Evolutionary conservation across 345 rosid species (phyloP).

Genomic region (Eucalyptus curtisii): DNA sequence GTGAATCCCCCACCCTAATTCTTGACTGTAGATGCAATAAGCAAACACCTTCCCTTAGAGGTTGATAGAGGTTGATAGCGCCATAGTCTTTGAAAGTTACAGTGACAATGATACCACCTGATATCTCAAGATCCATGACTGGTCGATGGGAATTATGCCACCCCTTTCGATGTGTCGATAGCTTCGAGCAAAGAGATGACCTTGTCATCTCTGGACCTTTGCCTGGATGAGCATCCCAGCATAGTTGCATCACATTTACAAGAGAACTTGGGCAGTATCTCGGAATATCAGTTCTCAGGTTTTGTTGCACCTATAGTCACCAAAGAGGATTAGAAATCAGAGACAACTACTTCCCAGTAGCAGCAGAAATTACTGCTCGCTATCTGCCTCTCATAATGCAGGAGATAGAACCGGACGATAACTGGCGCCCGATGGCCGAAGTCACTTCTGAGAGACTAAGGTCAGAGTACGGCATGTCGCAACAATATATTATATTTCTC

Average conservation of each 20-base stretch:
- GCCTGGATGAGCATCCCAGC: constrained; percentile 95
- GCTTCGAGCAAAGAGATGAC: constrained; percentile 84
- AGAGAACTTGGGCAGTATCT: constrained; percentile 89
- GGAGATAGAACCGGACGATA: background rate
- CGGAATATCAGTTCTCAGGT: constrained; percentile 83
- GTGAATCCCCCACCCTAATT: background rate
- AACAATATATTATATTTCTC: constrained; percentile 99
- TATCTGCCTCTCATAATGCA: background rate
- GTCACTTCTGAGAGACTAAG: constrained; percentile 91
- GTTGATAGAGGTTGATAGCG: no score
- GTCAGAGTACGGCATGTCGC: constrained; percentile 96
- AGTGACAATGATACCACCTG: background rate
- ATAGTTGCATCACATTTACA: constrained; percentile 73
- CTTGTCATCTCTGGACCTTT: constrained; percentile 92
- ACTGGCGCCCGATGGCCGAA: constrained; percentile 93
- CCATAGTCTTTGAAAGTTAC: no score
- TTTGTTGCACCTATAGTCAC: constrained; percentile 23
- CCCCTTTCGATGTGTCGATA: constrained; percentile 75
- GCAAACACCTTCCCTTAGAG: background rate
- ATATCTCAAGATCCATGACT: constrained; percentile 57
- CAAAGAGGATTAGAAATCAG: background rate
- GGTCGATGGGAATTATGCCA: constrained; percentile 90
- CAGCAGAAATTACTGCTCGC: background rate
- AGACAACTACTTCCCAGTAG: background rate
- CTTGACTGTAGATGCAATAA: background rate